Conservation (phyloP, 441 rosid genomes). For the Arabidopsis hybrid region DNA sequence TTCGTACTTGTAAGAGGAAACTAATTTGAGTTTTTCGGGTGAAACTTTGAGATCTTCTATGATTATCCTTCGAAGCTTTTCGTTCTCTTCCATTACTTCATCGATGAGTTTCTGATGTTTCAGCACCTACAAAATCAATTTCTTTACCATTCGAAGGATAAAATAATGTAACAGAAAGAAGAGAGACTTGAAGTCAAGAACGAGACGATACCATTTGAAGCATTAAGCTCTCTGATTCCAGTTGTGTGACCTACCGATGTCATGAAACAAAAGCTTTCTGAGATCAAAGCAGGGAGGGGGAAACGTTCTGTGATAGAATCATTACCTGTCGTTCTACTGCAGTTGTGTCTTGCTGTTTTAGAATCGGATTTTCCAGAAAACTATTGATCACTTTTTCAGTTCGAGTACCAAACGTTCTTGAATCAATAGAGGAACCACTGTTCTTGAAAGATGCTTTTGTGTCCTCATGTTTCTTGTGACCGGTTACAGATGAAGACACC, state of each 20-base stretch:
- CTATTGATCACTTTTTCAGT: conserved; percentile 77
- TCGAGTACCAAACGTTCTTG: conserved; percentile 58
- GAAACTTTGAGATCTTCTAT: conserved; percentile 84
- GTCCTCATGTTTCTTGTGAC: conserved; percentile 47
- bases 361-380: conserved; percentile 68
- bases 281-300: conserved; percentile 4
- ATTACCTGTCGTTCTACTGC: conserved; percentile 44
- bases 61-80: conserved; percentile 74
- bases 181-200: neutral
- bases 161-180: conserved; percentile 7
- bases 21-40: conserved; percentile 61
- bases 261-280: conserved; percentile 6
- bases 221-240: conserved; percentile 73
- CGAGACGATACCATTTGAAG: conserved; percentile 77
- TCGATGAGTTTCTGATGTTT: conserved; percentile 85
- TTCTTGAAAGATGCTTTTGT: conserved; percentile 25
- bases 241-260: conserved; percentile 56
- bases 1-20: conserved; percentile 49
- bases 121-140: conserved; percentile 61
- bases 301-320: neutral
- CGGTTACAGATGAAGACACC: conserved; percentile 49
- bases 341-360: conserved; percentile 57
- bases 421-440: conserved; percentile 33
- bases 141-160: too few relatives aligned
- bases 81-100: conserved; percentile 79